These are phyloP conservation scores for Fusarium beomiforme DNA, from an alignment of 2,329 filamentous ascomycete genomes.

Conservation along the genomic window DNA sequence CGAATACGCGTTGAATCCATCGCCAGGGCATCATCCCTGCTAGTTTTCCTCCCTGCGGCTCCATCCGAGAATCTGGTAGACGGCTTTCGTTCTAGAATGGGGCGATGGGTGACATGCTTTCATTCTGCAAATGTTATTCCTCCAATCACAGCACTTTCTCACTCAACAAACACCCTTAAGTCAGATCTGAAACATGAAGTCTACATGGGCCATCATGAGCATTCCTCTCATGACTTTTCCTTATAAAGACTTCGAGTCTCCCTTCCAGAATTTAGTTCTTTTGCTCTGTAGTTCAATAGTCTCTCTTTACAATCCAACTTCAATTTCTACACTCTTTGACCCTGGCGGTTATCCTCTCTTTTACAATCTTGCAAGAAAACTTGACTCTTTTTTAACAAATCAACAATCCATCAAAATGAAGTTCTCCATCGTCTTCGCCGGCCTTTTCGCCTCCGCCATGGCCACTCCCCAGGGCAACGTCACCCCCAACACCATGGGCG, in stretches of 20 bases:
- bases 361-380: slow-evolving; percentile 7
- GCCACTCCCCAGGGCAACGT: slow-evolving; percentile 37
- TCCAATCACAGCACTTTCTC: background rate
- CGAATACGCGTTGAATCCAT: background rate
- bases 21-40: background rate
- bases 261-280: no score
- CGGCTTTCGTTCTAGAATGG: background rate
- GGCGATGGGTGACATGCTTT: background rate
- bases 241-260: slow-evolving; percentile 7
- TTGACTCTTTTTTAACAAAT: background rate
- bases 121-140: slow-evolving; percentile 2
- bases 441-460: slow-evolving; percentile 34
- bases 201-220: background rate
- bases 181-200: slow-evolving; percentile 25
- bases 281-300: slow-evolving; percentile 3
- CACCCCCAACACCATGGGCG: slow-evolving; percentile 41
- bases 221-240: background rate
- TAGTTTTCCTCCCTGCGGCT: background rate
- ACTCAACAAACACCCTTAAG: background rate
- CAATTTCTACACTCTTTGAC: slow-evolving; percentile 31
- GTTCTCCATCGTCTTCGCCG: slow-evolving; percentile 38
- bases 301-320: slow-evolving; percentile 23
- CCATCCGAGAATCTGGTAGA: background rate
- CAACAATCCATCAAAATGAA: slow-evolving; percentile 33
- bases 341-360: slow-evolving; percentile 42